Evolutionary conservation across 2,329 filamentous ascomycete genomes (phyloP).

Genomic region (Dissoconium aciculare): DNA sequence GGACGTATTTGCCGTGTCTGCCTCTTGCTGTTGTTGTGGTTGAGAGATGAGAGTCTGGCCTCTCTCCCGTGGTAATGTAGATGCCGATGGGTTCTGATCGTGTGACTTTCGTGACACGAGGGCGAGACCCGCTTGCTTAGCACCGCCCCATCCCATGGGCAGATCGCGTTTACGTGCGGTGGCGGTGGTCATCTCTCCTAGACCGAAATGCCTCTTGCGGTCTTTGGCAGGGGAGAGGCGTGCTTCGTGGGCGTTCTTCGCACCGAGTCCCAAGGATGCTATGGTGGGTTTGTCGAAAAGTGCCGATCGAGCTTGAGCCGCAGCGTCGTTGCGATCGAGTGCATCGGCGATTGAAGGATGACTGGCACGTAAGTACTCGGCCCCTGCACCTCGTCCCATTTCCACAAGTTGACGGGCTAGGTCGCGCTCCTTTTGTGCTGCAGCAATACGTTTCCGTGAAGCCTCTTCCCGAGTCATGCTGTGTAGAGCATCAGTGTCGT

Average conservation of each 20-base stretch:
- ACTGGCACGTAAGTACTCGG: constrained; percentile 49
- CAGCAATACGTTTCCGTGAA: constrained; percentile 48
- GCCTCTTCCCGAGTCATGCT: constrained; percentile 43
- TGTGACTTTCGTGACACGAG: too few species aligned
- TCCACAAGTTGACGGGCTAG: constrained; percentile 53
- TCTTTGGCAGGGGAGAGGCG: constrained; percentile 32
- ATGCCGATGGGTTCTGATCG: too few species aligned
- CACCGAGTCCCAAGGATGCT: constrained; percentile 29
- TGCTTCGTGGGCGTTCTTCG: constrained; percentile 29
- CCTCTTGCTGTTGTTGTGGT: neutral
- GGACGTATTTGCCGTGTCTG: neutral
- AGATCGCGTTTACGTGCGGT: constrained; percentile 19
- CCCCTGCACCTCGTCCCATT: constrained; percentile 50
- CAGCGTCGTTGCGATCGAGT: constrained; percentile 3
- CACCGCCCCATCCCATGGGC: constrained; percentile 36
- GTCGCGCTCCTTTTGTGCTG: constrained; percentile 56
- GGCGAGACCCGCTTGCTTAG: constrained; percentile 26
- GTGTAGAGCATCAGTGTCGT: constrained; percentile 42
- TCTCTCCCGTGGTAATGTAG: constrained; percentile 17
- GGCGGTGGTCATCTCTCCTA: constrained; percentile 20
- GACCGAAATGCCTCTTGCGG: constrained; percentile 22
- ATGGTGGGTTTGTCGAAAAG: constrained; percentile 17
- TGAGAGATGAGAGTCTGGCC: constrained; percentile 19
- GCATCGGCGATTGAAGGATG: constrained; percentile 5
- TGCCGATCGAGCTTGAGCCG: constrained; percentile 7